Base-by-base conservation (phyloP, 306 rosid species). In the Trichosanthes truncata region DNA sequence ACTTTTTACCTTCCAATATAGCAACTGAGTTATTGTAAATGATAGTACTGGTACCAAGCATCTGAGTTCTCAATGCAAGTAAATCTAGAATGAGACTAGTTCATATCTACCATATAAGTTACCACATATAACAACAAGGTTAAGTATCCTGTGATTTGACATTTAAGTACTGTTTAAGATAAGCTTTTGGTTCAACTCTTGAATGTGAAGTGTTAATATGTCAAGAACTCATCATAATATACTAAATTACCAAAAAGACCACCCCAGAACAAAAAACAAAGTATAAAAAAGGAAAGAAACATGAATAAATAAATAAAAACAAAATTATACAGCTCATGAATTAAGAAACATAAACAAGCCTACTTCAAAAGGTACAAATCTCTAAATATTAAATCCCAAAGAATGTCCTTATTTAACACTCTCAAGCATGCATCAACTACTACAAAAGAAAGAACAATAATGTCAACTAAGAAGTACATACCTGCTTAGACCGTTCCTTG, bases 401-500 rank as follows among this genome's bases (percentile, higher is more conserved):
- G 11, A 9, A 36, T 65, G 46, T 9, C 33, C 23, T 15, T 17
- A 35, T 65, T 36, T 35, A 65, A 67, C 75, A 40, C 52, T 68
- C 75, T 40, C 51, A 68, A 67, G 31, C 74, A 67, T 43, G 52
- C 66, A 33, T 23, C 63, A 56, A 45, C 9, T 68, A 20, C 53
- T 25, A 45, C 31, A 72, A 46, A 9, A 63, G 5, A 25, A 72
- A 72, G 60, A 25, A 46, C 46, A 73, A 25, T 25, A 48, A 26
- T 46, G 61, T 8, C 43, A 60, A 73, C 9, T 15, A 52, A 48
- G 33, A 7, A 72, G 66, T n/a, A 76, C 86, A 63, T 81, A 92
- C 98, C 92, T 79, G 83, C 61, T 87, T 87, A 49, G 72, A 73
- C 82, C 97, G 90, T 86, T 85, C 85, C 85, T 81, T 86, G 63